Evolutionary conservation across 495 filamentous ascomycete genomes (phyloP).

Genomic region (Tetracladium setigerum): DNA sequence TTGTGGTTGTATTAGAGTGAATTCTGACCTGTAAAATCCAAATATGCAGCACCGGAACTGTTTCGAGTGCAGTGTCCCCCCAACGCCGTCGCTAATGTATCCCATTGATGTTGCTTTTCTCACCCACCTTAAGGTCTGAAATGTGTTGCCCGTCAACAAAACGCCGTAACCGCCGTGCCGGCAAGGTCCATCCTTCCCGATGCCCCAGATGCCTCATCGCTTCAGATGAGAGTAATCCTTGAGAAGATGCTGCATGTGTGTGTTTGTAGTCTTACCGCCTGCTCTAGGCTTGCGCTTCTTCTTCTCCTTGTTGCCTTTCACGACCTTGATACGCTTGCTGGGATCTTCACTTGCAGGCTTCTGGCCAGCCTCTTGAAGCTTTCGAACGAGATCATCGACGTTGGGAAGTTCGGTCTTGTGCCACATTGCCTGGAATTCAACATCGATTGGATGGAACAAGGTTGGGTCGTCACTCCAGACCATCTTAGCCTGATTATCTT

Average conservation of each 20-base stretch:
- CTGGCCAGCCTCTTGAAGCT: slow-evolving; percentile 63
- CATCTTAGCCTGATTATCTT: slow-evolving; percentile 76
- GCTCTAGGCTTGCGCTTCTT: slow-evolving; percentile 56
- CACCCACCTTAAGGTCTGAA: too few species aligned
- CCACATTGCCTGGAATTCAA: slow-evolving; percentile 80
- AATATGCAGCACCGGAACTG: too few species aligned
- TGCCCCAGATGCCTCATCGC: too few species aligned
- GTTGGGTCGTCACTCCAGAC: slow-evolving; percentile 85
- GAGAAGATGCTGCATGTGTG: slow-evolving; percentile 82
- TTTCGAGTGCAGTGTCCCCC: too few species aligned
- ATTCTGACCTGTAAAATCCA: too few species aligned
- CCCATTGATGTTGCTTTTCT: too few species aligned
- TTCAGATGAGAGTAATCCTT: slow-evolving; percentile 53
- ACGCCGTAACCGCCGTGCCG: too few species aligned
- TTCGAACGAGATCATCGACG: slow-evolving; percentile 64
- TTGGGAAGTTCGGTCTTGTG: slow-evolving; percentile 70
- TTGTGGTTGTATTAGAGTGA: too few species aligned
- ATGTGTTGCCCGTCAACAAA: too few species aligned
- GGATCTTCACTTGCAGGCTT: slow-evolving; percentile 70
- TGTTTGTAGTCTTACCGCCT: slow-evolving; percentile 82
- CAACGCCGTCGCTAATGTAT: too few species aligned
- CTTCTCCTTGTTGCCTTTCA: slow-evolving; percentile 59
- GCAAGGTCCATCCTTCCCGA: too few species aligned
- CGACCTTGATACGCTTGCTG: slow-evolving; percentile 51
- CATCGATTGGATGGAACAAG: slow-evolving; percentile 65